Percentiles rank a stretch among this genome's conserved stretches.
phyloP scores from a whole-genome alignment of 805 yeast genomes.

The Candida oleophila region DNA sequence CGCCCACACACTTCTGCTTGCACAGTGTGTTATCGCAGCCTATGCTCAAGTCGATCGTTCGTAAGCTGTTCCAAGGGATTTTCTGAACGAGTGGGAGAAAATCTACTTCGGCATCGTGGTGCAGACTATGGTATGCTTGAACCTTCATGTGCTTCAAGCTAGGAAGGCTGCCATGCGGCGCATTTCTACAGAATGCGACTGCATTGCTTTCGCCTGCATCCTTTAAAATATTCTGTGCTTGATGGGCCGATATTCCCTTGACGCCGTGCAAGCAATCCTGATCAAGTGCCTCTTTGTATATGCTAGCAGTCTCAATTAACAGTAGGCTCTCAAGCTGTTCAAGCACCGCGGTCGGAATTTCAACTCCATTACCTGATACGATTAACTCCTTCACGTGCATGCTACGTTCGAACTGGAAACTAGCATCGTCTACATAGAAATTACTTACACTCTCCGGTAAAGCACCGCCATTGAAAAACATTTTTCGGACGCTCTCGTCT shows the following conservation, averaged over 20 bases:
- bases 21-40: slow-evolving; percentile 50
- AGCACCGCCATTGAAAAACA: slow-evolving; percentile 9
- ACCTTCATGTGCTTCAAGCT: neutral
- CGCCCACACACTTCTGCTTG: slow-evolving; percentile 41
- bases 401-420: neutral
- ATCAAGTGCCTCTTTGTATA: neutral
- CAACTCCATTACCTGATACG: neutral
- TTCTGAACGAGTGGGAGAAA: neutral
- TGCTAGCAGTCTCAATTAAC: neutral
- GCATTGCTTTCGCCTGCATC: neutral
- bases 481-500: neutral
- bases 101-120: neutral
- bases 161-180: neutral
- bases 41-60: slow-evolving; percentile 48
- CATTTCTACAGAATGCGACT: neutral
- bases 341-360: neutral
- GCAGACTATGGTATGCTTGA: neutral
- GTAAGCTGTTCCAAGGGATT: slow-evolving; percentile 20
- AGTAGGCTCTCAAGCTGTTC: neutral
- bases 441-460: slow-evolving; percentile 8
- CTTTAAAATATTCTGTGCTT: too few species aligned
- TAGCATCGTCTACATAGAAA: slow-evolving; percentile 7
- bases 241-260: too few species aligned
- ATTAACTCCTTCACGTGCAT: neutral
- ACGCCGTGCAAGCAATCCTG: too few species aligned